A percentile compares a stretch with the other conserved stretches of the same genome.
phyloP scores from a whole-genome alignment of 2,329 filamentous ascomycete genomes.

The Fusarium gaditjirri region DNA sequence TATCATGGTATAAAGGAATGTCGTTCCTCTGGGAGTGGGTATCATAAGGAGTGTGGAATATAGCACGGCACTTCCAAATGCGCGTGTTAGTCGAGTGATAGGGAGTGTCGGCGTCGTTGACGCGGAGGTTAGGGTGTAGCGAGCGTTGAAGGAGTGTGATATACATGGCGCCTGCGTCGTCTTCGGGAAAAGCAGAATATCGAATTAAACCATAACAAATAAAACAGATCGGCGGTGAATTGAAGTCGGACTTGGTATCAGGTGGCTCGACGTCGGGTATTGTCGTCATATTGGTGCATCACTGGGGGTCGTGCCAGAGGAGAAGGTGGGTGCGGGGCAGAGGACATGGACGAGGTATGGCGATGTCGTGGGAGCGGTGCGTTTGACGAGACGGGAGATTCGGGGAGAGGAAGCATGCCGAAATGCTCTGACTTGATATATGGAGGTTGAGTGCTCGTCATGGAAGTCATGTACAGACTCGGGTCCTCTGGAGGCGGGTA shows the following conservation, averaged over 20 bases:
- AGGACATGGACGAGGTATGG: conserved; percentile 51
- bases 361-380: conserved; percentile 53
- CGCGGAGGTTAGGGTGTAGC: conserved; percentile 45
- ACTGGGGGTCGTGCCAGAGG: conserved; percentile 49
- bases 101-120: conserved; percentile 49
- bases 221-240: conserved; percentile 32
- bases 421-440: conserved; percentile 57
- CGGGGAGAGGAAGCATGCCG: conserved; percentile 57
- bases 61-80: conserved; percentile 47
- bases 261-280: conserved; percentile 50
- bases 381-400: conserved; percentile 55
- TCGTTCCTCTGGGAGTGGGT: conserved; percentile 35
- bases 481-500: conserved; percentile 58
- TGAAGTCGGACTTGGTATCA: conserved; percentile 37
- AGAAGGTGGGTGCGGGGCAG: conserved; percentile 50
- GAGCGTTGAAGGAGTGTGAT: conserved; percentile 52
- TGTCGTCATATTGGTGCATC: conserved; percentile 46
- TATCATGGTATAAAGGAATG: conserved; percentile 50
- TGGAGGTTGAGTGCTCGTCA: conserved; percentile 56
- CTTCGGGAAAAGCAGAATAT: conserved; percentile 37
- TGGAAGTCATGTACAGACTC: conserved; percentile 50
- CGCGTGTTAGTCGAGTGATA: conserved; percentile 27
- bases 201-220: conserved; percentile 29
- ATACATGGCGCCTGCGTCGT: conserved; percentile 52
- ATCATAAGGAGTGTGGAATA: conserved; percentile 50